Base-by-base conservation (phyloP, 345 rosid species). In the Syzygium aromaticum region DNA sequence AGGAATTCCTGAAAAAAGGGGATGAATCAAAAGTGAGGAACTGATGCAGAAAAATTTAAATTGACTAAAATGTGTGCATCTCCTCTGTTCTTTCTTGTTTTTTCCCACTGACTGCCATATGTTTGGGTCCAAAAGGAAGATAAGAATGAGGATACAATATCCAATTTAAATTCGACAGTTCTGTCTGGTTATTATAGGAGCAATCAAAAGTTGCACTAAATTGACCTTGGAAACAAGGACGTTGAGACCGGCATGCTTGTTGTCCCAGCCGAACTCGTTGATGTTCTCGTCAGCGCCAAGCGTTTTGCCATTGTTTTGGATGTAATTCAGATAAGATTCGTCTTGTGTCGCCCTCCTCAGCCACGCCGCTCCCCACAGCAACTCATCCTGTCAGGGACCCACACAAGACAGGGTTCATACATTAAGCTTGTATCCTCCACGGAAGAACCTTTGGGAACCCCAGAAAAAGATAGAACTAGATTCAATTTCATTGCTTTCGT, bases 351-450 rank as follows among this genome's bases (percentile, higher is more conserved):
- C 98, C 87, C 95, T 94, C 82, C 98, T 92, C 56, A 98, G 90
- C 99, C 99, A 98, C 22, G 98, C 97, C 80, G 99, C 99, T 90
- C 96, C 99, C 99, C 99, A 98, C 11, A 98, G 91, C 94, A 98
- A 90, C 92, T 98, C 99, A 89, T 98, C 99, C 99, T 97, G 91
- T 83, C 84, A 73, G 57, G 67, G 43, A 11, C 54, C 63, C 53
- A 59, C 64, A 13, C 23, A 13, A 6, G 23, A 54, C 16, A 22
- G 16, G 21, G 46, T 22, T 49, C 84, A 16, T 9, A 54, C 11
- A 43, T 17, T 23, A 78, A 80, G 67, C 59, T 51, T 9, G 23
- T 43, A 43, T 38, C 59, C 7, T 23, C 6, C 28, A 14, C 86
- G 40, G 49, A 73, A 73, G 82, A 11, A 33, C 82, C 82, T 21